Evolutionary conservation across 352 stramenopile species (phyloP).

Genomic region (Phytophthora ohioensis): DNA sequence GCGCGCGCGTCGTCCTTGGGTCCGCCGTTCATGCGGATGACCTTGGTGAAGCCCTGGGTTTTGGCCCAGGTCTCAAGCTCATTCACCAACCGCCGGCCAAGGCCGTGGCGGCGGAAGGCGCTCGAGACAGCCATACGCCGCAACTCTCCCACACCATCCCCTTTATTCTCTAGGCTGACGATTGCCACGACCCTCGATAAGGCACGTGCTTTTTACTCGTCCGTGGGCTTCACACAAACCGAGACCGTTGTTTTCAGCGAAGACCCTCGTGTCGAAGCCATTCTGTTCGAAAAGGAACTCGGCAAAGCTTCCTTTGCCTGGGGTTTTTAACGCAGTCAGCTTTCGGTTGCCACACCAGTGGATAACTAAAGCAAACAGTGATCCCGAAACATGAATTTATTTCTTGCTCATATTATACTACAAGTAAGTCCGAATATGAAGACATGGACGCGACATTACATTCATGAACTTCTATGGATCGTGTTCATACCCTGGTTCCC

Average conservation of each 20-base stretch:
- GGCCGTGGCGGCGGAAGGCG: conserved; percentile 45
- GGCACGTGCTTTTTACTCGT: conserved; percentile 32
- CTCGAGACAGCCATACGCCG: conserved; percentile 53
- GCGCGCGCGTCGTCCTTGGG: conserved; percentile 43
- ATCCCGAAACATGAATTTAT: background rate
- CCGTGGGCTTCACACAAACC: conserved; percentile 25
- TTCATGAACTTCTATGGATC: background rate
- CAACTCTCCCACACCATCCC: conserved; percentile 45
- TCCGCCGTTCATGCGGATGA: conserved; percentile 48
- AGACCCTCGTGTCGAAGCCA: conserved; percentile 29
- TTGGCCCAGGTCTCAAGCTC: conserved; percentile 55
- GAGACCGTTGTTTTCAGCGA: conserved; percentile 30
- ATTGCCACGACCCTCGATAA: conserved; percentile 47
- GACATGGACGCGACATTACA: background rate
- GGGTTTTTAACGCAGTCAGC: background rate
- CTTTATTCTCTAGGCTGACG: conserved; percentile 49
- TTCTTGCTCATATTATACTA: background rate
- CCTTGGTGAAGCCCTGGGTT: conserved; percentile 34
- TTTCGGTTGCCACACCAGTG: background rate
- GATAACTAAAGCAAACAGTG: background rate
- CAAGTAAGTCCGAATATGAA: background rate
- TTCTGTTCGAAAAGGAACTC: conserved; percentile 37
- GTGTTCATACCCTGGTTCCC: conserved; percentile 23
- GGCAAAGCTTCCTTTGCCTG: background rate
- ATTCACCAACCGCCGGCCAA: conserved; percentile 47